phyloP scores from a whole-genome alignment of 73 alveolate species.

The Paramecium octaurelia region DNA sequence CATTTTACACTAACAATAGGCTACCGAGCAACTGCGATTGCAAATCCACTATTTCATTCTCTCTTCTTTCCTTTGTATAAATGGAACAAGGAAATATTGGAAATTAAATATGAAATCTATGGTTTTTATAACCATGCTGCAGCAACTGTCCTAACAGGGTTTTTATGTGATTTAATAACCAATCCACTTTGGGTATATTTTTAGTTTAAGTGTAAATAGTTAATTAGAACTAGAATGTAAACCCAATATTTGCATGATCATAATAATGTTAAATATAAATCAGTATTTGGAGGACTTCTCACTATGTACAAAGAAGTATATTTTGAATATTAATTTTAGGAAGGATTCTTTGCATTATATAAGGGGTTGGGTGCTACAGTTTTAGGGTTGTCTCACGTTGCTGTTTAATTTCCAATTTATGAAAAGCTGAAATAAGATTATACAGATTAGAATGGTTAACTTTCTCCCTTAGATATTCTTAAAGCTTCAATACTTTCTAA shows the following conservation, averaged over 20 bases:
- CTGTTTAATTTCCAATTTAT: conserved; percentile 57
- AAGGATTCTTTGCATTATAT: conserved; percentile 52
- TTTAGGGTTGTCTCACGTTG: conserved; percentile 61
- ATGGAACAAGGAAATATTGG: conserved; percentile 2
- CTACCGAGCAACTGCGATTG: conserved; percentile 50
- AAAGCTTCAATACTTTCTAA: conserved; percentile 51
- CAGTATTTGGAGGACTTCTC: background rate
- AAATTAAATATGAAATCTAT: background rate
- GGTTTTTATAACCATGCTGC: conserved; percentile 30
- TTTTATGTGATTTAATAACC: conserved; percentile 56
- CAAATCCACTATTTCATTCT: conserved; percentile 54
- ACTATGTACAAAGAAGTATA: conserved; percentile 28
- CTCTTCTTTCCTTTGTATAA: conserved; percentile 52
- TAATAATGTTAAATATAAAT: background rate
- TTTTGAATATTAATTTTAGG: background rate
- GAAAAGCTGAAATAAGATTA: conserved; percentile 40
- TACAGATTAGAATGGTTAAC: background rate
- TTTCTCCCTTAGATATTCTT: conserved; percentile 43
- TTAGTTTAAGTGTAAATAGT: background rate
- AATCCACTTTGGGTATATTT: conserved; percentile 62
- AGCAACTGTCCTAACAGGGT: conserved; percentile 45
- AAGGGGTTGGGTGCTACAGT: conserved; percentile 58
- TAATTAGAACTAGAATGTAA: conserved; percentile 52
- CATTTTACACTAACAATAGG: conserved; percentile 10
- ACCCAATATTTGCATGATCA: conserved; percentile 47